Percentiles rank a stretch among this genome's conserved stretches.
Conservation (phyloP, 179 eudicot species). For the Vitellaria paradoxa region DNA sequence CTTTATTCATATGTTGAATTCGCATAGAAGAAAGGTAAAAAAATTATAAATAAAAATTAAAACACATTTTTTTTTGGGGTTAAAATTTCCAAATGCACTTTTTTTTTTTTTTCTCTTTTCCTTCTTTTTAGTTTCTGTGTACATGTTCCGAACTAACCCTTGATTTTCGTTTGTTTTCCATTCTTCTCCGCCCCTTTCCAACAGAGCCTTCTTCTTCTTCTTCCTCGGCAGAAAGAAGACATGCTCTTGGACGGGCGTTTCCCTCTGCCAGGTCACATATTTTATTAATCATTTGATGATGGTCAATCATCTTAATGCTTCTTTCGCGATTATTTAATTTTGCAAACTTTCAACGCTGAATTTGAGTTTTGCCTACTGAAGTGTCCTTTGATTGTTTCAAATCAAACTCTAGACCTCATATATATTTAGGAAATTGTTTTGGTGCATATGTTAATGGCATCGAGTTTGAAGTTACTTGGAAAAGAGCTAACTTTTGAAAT, state of each 20-base stretch:
- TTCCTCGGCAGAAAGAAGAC: background rate
- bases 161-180: no score
- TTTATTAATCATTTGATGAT: no score
- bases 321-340: background rate
- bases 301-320: no score
- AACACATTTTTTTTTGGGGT: no score
- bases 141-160: no score
- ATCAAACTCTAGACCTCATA: background rate
- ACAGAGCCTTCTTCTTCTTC: background rate
- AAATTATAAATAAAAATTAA: no score
- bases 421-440: background rate
- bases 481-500: conserved; percentile 10
- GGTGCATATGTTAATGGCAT: conserved; percentile 15
- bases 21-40: no score
- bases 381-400: background rate
- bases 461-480: conserved; percentile 10
- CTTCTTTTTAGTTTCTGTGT: no score
- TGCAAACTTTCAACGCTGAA: background rate
- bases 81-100: no score
- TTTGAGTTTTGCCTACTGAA: background rate
- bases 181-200: no score
- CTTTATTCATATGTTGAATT: no score
- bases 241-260: background rate
- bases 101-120: no score
- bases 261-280: background rate